phyloP scores from a whole-genome alignment of 2,329 filamentous ascomycete species.

The Purpureocillium takamizusanense region DNA sequence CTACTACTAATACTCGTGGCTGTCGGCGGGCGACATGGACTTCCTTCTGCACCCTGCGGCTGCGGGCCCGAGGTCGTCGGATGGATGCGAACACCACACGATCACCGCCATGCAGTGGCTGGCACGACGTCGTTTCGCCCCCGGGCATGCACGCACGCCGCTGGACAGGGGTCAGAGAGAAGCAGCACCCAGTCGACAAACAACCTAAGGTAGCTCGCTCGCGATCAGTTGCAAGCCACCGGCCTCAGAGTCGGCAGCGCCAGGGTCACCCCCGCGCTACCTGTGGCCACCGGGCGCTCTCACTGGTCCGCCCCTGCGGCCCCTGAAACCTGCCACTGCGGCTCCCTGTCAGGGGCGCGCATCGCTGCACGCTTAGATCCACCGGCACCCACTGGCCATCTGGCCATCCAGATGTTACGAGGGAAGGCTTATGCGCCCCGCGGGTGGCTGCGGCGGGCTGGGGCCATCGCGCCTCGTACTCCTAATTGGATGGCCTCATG shows the following conservation, averaged over 20 bases:
- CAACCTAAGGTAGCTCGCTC: background rate
- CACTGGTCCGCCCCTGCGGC: background rate
- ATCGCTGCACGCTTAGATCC: background rate
- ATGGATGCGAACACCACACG: too few species aligned
- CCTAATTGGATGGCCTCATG: too few species aligned
- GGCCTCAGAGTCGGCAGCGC: constrained; percentile 1
- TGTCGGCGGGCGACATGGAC: too few species aligned
- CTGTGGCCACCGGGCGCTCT: background rate
- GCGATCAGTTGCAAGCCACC: too few species aligned
- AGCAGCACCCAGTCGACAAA: background rate
- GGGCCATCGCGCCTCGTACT: background rate
- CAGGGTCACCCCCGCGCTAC: background rate
- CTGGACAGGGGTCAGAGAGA: too few species aligned
- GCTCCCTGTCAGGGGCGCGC: constrained; percentile 1
- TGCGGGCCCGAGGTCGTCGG: too few species aligned
- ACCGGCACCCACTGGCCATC: too few species aligned
- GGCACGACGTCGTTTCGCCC: background rate
- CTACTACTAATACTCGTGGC: too few species aligned
- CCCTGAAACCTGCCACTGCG: constrained; percentile 2
- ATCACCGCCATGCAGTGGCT: background rate
- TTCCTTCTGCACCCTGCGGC: too few species aligned
- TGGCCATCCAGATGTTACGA: too few species aligned
- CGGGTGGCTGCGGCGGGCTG: constrained; percentile 1
- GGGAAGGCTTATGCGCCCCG: background rate
- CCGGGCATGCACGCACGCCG: too few species aligned